phyloP scores from a whole-genome alignment of 2,329 filamentous ascomycete genomes.

The Colletotrichum spaethianum region DNA sequence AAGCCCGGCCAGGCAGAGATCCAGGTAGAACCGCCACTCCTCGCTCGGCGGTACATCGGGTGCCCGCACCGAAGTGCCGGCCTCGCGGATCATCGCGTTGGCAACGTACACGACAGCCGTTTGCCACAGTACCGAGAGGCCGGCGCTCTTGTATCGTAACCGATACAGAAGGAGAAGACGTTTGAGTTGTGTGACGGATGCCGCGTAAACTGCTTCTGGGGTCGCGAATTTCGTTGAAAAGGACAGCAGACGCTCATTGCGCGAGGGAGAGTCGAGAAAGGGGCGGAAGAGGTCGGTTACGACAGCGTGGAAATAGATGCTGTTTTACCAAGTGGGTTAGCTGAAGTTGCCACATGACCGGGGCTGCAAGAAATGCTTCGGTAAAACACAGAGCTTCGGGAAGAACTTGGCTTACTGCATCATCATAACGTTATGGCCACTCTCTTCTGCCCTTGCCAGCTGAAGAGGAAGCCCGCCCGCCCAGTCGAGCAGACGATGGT shows the following conservation, averaged over 20 bases:
- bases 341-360: too few species aligned
- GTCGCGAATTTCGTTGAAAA: conserved; percentile 8
- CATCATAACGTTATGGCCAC: conserved; percentile 12
- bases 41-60: neutral
- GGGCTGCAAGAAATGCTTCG: neutral
- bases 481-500: conserved; percentile 20
- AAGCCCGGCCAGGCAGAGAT: neutral
- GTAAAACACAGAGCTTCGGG: neutral
- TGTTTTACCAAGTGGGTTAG: neutral
- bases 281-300: conserved; percentile 28
- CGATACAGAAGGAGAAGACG: conserved; percentile 19
- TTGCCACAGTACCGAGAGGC: conserved; percentile 23
- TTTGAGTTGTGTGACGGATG: conserved; percentile 24
- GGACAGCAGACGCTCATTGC: neutral
- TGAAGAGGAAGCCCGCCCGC: conserved; percentile 1
- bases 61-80: neutral
- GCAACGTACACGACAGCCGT: conserved; percentile 21
- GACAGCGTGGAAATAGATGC: conserved; percentile 28
- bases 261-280: neutral
- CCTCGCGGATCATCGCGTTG: conserved; percentile 22
- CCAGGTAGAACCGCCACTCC: conserved; percentile 1
- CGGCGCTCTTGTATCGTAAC: neutral
- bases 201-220: conserved; percentile 15
- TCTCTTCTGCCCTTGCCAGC: neutral
- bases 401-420: conserved; percentile 18